phyloP scores from a whole-genome alignment of 257 asterid genomes.

The Cordia subcordata region DNA sequence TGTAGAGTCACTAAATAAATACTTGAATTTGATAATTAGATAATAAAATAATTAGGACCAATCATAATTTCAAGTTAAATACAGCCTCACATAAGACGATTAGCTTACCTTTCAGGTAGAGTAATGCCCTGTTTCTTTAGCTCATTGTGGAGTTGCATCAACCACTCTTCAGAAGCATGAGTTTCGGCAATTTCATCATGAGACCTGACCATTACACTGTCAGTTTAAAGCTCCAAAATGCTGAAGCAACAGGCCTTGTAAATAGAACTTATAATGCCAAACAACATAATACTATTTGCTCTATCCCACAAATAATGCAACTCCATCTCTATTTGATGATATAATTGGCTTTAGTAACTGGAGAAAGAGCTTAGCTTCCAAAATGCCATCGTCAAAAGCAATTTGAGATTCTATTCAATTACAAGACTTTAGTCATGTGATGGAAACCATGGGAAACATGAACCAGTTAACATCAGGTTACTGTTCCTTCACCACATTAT shows the following conservation, averaged over 20 bases:
- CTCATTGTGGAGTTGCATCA: conserved; percentile 28
- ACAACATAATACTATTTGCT: not conserved
- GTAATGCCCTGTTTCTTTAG: conserved; percentile 30
- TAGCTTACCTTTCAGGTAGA: conserved; percentile 34
- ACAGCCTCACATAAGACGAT: too few species aligned
- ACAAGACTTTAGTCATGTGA: too few species aligned
- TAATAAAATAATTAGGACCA: not conserved
- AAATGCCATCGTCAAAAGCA: too few species aligned
- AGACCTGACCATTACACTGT: not conserved
- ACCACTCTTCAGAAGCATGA: conserved; percentile 26
- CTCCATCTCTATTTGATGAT: not conserved
- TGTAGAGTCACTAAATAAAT: not conserved
- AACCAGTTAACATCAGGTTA: too few species aligned
- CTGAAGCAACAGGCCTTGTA: not conserved
- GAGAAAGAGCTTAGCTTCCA: too few species aligned
- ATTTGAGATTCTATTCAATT: too few species aligned
- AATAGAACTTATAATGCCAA: too few species aligned
- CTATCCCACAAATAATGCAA: not conserved
- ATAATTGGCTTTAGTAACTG: too few species aligned
- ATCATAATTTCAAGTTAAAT: too few species aligned
- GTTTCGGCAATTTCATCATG: conserved; percentile 13
- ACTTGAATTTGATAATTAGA: not conserved
- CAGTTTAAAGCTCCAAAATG: not conserved
- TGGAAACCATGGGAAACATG: too few species aligned
- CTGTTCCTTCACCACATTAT: too few species aligned